phyloP scores from a whole-genome alignment of 140 eudicot genomes.

The Oenanthe javanica region DNA sequence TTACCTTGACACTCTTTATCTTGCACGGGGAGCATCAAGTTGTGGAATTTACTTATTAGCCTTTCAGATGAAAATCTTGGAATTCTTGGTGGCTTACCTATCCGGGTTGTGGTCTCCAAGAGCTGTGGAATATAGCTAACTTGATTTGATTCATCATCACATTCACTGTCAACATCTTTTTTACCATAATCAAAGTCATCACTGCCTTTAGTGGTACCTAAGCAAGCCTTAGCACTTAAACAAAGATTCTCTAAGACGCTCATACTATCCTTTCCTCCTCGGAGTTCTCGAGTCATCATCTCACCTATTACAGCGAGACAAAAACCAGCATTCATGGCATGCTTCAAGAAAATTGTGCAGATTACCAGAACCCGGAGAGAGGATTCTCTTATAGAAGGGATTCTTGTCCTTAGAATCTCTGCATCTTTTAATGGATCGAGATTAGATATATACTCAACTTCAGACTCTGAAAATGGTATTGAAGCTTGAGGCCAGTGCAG shows the following conservation, averaged over 20 bases:
- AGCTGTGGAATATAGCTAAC: slow-evolving; percentile 15
- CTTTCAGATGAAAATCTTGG: slow-evolving; percentile 34
- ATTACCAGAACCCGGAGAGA: slow-evolving; percentile 79
- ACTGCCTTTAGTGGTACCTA: slow-evolving; percentile 9
- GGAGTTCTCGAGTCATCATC: slow-evolving; percentile 90
- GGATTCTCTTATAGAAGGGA: slow-evolving; percentile 74
- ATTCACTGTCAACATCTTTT: slow-evolving; percentile 29
- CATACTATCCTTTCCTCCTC: slow-evolving; percentile 68
- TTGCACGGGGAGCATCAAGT: slow-evolving; percentile 20
- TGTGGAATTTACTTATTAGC: slow-evolving; percentile 22
- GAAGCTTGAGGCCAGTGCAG: slow-evolving; percentile 97
- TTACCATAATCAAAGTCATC: slow-evolving; percentile 24
- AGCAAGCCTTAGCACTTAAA: slow-evolving; percentile 40
- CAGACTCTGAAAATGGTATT: slow-evolving; percentile 74
- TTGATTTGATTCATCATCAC: slow-evolving; percentile 22
- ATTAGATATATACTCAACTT: slow-evolving; percentile 59
- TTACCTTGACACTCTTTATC: slow-evolving; percentile 20
- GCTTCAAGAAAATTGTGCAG: slow-evolving; percentile 72
- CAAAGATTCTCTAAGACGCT: slow-evolving; percentile 69
- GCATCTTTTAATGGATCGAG: slow-evolving; percentile 90
- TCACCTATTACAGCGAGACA: slow-evolving; percentile 82
- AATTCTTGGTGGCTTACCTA: slow-evolving; percentile 43
- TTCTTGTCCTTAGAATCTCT: slow-evolving; percentile 51
- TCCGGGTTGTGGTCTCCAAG: slow-evolving; percentile 11
- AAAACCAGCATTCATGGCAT: slow-evolving; percentile 63